Evolutionary conservation across 129 eudicot species (phyloP), one percentile per base, ranked within the genome.

Genomic region (Pseudognaphalium luteoalbum): DNA sequence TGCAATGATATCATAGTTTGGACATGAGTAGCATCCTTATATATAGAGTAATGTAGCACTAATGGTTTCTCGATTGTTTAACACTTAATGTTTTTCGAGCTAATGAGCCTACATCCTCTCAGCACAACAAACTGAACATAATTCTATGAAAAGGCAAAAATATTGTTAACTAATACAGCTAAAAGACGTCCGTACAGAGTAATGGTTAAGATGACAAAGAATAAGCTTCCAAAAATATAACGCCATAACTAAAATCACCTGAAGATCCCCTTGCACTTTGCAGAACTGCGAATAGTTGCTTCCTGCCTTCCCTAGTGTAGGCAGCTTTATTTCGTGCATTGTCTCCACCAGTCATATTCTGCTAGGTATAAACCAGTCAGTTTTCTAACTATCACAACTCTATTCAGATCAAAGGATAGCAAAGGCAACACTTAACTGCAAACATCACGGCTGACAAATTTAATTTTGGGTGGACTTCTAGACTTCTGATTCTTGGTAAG

Each of bases 191-290:
- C 34, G 52, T 70, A 10, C 54, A 65, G 57, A 63, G 35, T 5
- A 62, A 52, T 35, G 37, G 41, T 54, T 39, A 44, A 64, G 30
- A 79, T 32, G 47, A 69, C 35, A 16, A 51, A 63, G 72, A 51
- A 54, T 28, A 17, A 58, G 54, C 57, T 56, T 66, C 11, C 54
- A 54, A 70, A 56, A 17, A 71, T 28, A 79, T 61, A 59, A 59
- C 79, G 54, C 52, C 58, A 76, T 66, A 70, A 56, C 22, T 75
- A 34, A 59, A 56, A 84, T 76, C 74, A 94, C 99, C 99, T 91
- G 99, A 94, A 79, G 99, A 94, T 83, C 99, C 99, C 84, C 96
- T 89, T 79, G 97, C 99, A 87, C 99, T 89, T 85, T 94, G 99
- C 83, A 94, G 80, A 76, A 94, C 99, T 20, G 97, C 90, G 80